These are phyloP conservation scores for Dicorynia guianensis DNA, from an alignment of 306 rosid species.

Conservation along the genomic window DNA sequence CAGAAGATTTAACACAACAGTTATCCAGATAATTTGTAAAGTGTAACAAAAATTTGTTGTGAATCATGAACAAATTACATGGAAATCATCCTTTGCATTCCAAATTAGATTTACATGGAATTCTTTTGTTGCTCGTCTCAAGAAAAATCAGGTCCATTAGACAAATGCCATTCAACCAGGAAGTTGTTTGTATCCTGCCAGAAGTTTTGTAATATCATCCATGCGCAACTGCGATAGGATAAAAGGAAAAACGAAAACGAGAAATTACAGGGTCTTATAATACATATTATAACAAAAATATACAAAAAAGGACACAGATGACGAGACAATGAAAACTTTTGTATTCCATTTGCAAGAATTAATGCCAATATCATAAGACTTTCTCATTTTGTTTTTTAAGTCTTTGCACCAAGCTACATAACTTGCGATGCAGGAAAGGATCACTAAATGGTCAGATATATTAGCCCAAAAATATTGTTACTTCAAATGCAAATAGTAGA, in stretches of 20 bases:
- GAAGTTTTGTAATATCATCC: slow-evolving; percentile 82
- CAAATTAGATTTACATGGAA: neutral
- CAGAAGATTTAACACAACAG: neutral
- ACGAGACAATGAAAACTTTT: neutral
- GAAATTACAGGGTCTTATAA: neutral
- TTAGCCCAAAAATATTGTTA: too few relatives aligned
- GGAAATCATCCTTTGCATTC: slow-evolving; percentile 17
- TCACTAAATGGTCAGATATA: too few relatives aligned
- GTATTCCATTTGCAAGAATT: neutral
- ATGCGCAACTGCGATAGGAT: slow-evolving; percentile 71
- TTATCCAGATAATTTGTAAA: neutral
- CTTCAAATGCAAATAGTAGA: too few relatives aligned
- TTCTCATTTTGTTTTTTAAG: neutral
- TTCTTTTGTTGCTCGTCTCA: slow-evolving; percentile 18
- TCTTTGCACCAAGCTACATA: too few relatives aligned
- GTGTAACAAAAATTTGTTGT: slow-evolving; percentile 1
- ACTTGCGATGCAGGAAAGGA: too few relatives aligned
- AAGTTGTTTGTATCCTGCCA: slow-evolving; percentile 77
- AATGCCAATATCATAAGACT: neutral
- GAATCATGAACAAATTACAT: neutral
- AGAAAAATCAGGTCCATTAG: slow-evolving; percentile 34
- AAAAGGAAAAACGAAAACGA: neutral
- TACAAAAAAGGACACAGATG: neutral
- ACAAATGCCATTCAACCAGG: slow-evolving; percentile 32
- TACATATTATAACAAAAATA: neutral